phyloP scores from a whole-genome alignment of 2,329 filamentous ascomycete genomes.

The Cytospora schulzeri region DNA sequence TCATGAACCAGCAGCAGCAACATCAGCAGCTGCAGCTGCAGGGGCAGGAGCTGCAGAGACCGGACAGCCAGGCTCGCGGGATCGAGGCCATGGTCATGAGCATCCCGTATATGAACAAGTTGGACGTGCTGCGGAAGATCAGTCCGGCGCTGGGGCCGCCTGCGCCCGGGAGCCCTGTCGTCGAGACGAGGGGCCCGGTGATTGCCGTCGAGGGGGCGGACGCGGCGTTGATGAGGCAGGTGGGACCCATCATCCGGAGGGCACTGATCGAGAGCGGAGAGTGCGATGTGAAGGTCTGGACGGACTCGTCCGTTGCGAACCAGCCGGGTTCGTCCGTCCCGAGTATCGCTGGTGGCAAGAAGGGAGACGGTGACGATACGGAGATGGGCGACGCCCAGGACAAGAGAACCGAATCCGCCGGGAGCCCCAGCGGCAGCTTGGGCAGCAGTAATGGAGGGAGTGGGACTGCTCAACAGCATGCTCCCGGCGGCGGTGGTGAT shows the following conservation, averaged over 20 bases:
- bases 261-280: constrained; percentile 56
- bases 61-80: constrained; percentile 44
- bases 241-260: constrained; percentile 66
- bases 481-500: not conserved
- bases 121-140: constrained; percentile 75
- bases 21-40: too few relatives aligned
- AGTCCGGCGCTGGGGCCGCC: constrained; percentile 63
- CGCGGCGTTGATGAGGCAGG: constrained; percentile 49
- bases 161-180: constrained; percentile 32
- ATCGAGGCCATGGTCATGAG: constrained; percentile 74
- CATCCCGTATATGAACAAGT: constrained; percentile 74
- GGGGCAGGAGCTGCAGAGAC: not conserved
- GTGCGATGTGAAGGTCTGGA: constrained; percentile 51
- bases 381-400: constrained; percentile 17
- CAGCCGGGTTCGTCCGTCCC: not conserved
- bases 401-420: not conserved
- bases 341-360: constrained; percentile 43
- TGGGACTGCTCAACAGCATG: not conserved
- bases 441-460: not conserved
- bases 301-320: constrained; percentile 31
- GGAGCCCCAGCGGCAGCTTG: constrained; percentile 17
- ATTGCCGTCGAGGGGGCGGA: constrained; percentile 82
- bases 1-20: constrained; percentile 10
- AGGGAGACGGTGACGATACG: constrained; percentile 8
- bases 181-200: constrained; percentile 69